Evolutionary conservation across 495 filamentous ascomycete genomes (phyloP), one percentile per base, ranked within the genome.

Genomic region (Neurospora sp.): DNA sequence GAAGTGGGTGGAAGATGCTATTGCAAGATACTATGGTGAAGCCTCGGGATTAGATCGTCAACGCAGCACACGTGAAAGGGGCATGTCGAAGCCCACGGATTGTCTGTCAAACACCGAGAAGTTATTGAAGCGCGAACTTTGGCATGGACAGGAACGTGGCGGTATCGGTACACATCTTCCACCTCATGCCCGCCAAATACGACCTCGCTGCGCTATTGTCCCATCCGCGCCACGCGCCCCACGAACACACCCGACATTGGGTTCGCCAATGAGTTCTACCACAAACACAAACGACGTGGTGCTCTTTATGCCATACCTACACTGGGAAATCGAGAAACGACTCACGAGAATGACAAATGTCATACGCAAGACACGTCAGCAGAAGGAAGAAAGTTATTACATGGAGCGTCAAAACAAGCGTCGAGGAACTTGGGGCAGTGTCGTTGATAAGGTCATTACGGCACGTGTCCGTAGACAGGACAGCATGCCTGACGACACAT

Each of bases 1-100:
- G 77, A 77, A 77, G 41, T 78, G 77, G 75, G 75, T 77, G 20
- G 77, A 78, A 37, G 77, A 78, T 45, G 75, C 77, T 16, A 59
- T 78, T 27, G 70, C 77, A 10, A 44, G 73, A 38, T 78, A 78
- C 71, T 78, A 78, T 47, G 73, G 65, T 10, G 77, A 78, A 35
- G 53, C 53, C 27, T 65, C 53, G 7, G 53, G 53, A 18, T 65
- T 65, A 27, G 77, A 78, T 18, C 69, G 71, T 8, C 73, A 74
- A 45, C 73, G 77, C 10, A 65, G 53, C 53, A 65, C 53, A 31
- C 53, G 53, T 8, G 53, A 65, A 14, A 65, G 27, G 3, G 53
- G 53, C 1, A 37, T 65, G 22, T 35, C 53, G 27, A 65, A 65
- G 27, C 53, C 53, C 5, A 65, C 27, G 1, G 8, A 35, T 35